phyloP scores from a whole-genome alignment of 23 red algal species.

The Porphyridium purpureum region DNA sequence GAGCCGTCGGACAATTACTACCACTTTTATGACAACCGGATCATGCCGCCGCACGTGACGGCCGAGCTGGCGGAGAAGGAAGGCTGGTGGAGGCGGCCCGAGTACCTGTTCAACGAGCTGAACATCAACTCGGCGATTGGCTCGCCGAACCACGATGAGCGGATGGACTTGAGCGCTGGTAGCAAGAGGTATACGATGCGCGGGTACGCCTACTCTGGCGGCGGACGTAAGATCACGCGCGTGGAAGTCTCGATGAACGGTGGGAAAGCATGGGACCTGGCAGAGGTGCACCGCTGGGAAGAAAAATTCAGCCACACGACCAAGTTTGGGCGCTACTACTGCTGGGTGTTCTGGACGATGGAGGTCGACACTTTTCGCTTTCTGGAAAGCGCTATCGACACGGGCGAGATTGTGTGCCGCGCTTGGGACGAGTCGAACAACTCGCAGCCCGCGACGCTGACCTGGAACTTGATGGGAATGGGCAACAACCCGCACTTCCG shows the following conservation, averaged over 20 bases:
- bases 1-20: conserved; percentile 57
- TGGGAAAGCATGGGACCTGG: conserved; percentile 47
- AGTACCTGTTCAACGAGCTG: too few species aligned
- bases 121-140: too few species aligned
- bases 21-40: conserved; percentile 78
- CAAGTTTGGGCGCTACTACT: conserved; percentile 43
- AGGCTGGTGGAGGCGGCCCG: conserved; percentile 75
- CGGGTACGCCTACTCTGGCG: too few species aligned
- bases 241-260: conserved; percentile 77
- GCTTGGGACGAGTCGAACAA: conserved; percentile 82
- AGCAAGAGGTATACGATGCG: too few species aligned
- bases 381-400: conserved; percentile 22
- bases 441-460: conserved; percentile 69
- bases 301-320: conserved; percentile 35
- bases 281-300: conserved; percentile 48
- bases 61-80: too few species aligned
- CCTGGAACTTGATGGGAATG: conserved; percentile 93
- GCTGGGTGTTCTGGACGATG: conserved; percentile 68
- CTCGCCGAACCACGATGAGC: too few species aligned
- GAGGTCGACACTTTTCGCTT: conserved; percentile 53
- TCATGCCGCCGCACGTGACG: conserved; percentile 78
- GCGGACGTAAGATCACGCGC: conserved; percentile 66
- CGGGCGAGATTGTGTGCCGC: conserved; percentile 46
- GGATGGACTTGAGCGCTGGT: conserved; percentile 78
- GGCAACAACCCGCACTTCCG: conserved; percentile 86